Evolutionary conservation across 768 basidiomycete species (phyloP), one percentile per base, ranked within the genome.

Genomic region (Tricholoma sp.): DNA sequence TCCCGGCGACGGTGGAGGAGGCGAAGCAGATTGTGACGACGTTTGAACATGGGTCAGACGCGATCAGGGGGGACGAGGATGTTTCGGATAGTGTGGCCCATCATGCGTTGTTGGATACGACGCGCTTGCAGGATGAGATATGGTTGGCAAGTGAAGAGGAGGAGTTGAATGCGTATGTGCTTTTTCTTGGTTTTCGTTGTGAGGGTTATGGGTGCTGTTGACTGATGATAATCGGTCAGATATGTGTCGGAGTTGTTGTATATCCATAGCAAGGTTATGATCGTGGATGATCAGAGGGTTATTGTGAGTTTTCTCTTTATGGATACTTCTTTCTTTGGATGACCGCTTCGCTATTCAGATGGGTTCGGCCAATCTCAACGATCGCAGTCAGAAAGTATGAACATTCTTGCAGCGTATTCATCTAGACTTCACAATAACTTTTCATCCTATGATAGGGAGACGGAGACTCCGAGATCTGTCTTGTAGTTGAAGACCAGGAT

Each of bases 351-450:
- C 24, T 8, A 6, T n/a, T 2, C 19, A 92, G 90, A 89, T 94
- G 80, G 95, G 96, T 32, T 94, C 91, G 41, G 94, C 96, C 14
- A 98, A 98, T 69, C 67, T 95, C 62, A 95, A 95, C 59, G 93
- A 95, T 64, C 85, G 92, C 12, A 88, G 85, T 54, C 91, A 92
- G 71, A 87, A 81, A 79, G 86, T 81, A 58, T 37, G 70, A 37
- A 4, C 18, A 27, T 29, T 7, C 8, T 12, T 32, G 4, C 37
- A 3, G 21, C 18, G 31, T 27, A 51, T 7, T 34, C 24, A 29
- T 35, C n/a, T 5, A 19, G 56, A 16, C 27, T 24, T 12, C 2
- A 41, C n/a, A 19, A 19, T 10, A 32, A 7, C 31, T 32, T 4
- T 5, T 27, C 51, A 22, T 58, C 61, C 39, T 9, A 29, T 29